A percentile compares a stretch with the other conserved stretches of the same genome.
Conservation (phyloP, 805 yeast genomes). For the Zygosaccharomyces bailii region DNA sequence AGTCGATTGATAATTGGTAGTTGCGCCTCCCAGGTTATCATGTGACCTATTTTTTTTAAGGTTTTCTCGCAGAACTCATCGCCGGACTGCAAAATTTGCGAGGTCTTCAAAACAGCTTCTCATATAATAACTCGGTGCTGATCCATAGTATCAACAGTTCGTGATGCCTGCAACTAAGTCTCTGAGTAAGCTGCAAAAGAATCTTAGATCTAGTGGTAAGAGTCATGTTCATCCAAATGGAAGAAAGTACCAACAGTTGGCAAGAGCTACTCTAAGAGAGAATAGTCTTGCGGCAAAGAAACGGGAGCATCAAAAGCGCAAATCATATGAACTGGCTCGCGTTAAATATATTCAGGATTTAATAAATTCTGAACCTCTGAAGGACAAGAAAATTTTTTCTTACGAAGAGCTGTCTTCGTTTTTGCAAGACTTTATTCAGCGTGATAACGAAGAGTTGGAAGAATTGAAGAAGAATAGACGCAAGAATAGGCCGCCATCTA, state of each 20-base stretch:
- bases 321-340: slow-evolving; percentile 57
- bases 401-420: slow-evolving; percentile 59
- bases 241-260: slow-evolving; percentile 77
- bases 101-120: slow-evolving; percentile 10
- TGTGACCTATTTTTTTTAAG: not conserved
- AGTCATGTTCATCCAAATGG: slow-evolving; percentile 73
- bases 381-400: slow-evolving; percentile 43
- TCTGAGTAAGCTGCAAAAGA: slow-evolving; percentile 33
- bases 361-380: slow-evolving; percentile 41
- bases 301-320: slow-evolving; percentile 52
- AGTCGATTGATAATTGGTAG: slow-evolving; percentile 24
- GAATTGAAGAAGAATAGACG: slow-evolving; percentile 60
- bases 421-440: slow-evolving; percentile 56
- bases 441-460: slow-evolving; percentile 77
- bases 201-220: slow-evolving; percentile 28
- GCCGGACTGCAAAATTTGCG: slow-evolving; percentile 12
- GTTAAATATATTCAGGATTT: slow-evolving; percentile 58
- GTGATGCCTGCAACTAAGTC: slow-evolving; percentile 37
- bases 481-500: slow-evolving; percentile 82
- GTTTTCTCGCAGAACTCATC: slow-evolving; percentile 1
- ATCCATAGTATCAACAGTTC: not conserved
- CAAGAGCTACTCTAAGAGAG: slow-evolving; percentile 84
- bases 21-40: not conserved
- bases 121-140: not conserved
- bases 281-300: slow-evolving; percentile 61